Percentiles rank a stretch among this genome's conserved stretches.
Evolutionary conservation across 2,329 filamentous ascomycete genomes (phyloP).

Genomic region (Cryphonectria carpinicola): DNA sequence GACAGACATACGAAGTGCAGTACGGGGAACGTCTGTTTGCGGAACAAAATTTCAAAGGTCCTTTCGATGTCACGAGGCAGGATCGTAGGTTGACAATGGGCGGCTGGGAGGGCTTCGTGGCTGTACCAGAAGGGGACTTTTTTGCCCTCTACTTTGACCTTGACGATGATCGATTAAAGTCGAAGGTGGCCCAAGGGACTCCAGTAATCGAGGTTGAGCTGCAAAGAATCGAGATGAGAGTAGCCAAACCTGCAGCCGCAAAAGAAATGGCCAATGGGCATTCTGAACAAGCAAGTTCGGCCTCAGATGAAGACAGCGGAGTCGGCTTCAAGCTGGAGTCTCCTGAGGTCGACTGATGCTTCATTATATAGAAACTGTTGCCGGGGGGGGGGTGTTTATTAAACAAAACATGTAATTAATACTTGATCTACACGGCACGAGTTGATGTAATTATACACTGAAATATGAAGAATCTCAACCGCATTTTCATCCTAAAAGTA

Average conservation of each 20-base stretch:
- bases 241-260: constrained; percentile 11
- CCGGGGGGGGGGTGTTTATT: neutral
- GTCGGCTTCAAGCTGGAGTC: constrained; percentile 19
- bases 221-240: constrained; percentile 51
- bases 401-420: neutral
- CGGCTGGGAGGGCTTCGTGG: constrained; percentile 55
- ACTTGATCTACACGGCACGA: neutral
- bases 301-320: neutral
- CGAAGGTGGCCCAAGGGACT: constrained; percentile 51
- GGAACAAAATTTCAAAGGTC: constrained; percentile 49
- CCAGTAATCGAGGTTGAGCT: constrained; percentile 61
- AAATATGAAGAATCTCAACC: neutral
- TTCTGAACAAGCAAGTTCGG: neutral
- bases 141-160: constrained; percentile 54
- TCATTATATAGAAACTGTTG: neutral
- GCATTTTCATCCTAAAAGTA: neutral
- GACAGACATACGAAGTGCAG: constrained; percentile 49
- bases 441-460: neutral
- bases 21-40: constrained; percentile 49
- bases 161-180: constrained; percentile 49
- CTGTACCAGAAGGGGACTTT: constrained; percentile 49
- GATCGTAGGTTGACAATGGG: constrained; percentile 54
- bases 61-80: constrained; percentile 56
- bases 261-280: neutral
- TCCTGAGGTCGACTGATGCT: constrained; percentile 23